A percentile compares a stretch with the other conserved stretches of the same genome.
Conservation (phyloP, 2,329 filamentous ascomycete genomes). For the Neurospora sp. region DNA sequence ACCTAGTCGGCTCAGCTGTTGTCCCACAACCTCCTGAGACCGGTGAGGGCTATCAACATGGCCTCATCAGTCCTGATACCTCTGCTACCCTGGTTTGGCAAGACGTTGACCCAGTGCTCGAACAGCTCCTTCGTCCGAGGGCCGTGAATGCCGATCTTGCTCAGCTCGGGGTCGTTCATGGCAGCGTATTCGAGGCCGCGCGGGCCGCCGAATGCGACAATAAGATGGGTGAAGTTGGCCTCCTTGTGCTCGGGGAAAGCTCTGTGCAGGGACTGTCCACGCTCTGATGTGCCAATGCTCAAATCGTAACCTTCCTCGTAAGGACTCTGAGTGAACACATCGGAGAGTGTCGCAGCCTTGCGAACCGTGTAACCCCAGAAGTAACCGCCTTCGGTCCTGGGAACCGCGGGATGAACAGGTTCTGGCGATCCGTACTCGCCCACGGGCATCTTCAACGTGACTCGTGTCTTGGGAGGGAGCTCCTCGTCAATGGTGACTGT, state of each 20-base stretch:
- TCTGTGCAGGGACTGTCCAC: slow-evolving; percentile 45
- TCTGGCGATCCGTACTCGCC: slow-evolving; percentile 37
- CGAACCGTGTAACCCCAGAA: slow-evolving; percentile 79
- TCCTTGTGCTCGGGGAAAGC: slow-evolving; percentile 34
- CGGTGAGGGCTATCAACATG: slow-evolving; percentile 64
- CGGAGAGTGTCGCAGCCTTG: slow-evolving; percentile 53
- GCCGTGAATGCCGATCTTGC: slow-evolving; percentile 52
- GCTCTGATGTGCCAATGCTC: slow-evolving; percentile 75
- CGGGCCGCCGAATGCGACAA: slow-evolving; percentile 74
- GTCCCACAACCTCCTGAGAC: slow-evolving; percentile 50
- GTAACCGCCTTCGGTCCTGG: slow-evolving; percentile 66
- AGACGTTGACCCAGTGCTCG: slow-evolving; percentile 74
- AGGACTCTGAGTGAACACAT: slow-evolving; percentile 66
- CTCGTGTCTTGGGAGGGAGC: slow-evolving; percentile 60
- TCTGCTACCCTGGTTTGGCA: slow-evolving; percentile 70
- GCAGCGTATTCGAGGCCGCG: slow-evolving; percentile 70
- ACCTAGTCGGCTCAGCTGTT: slow-evolving; percentile 10
- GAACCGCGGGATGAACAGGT: slow-evolving; percentile 56
- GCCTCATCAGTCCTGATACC: slow-evolving; percentile 81
- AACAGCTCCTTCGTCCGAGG: slow-evolving; percentile 61
- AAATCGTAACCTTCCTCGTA: slow-evolving; percentile 73
- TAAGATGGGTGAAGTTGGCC: slow-evolving; percentile 54
- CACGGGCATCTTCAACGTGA: slow-evolving; percentile 59
- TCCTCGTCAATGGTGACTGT: slow-evolving; percentile 45
- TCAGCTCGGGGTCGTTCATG: slow-evolving; percentile 45